These are phyloP conservation scores for Paecilomyces niveus DNA, from an alignment of 2,329 filamentous ascomycete species.

Conservation along the genomic window DNA sequence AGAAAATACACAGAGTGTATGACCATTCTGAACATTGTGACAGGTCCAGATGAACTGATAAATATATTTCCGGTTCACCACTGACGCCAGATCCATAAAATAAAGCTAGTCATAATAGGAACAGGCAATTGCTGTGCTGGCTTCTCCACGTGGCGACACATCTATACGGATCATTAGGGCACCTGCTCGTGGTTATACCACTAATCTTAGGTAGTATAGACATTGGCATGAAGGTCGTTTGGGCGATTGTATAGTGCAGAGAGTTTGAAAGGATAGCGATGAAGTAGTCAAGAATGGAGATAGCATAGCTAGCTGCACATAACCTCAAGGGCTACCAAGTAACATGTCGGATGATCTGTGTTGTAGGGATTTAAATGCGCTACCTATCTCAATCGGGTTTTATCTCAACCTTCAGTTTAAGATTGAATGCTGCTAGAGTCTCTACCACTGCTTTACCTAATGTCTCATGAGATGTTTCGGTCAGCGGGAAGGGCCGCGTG, in stretches of 20 bases:
- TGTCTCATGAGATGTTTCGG: not conserved
- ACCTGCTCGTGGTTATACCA: not conserved
- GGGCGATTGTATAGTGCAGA: too few relatives aligned
- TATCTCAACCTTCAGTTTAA: too few relatives aligned
- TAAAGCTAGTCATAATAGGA: not conserved
- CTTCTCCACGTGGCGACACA: not conserved
- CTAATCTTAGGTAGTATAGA: too few relatives aligned
- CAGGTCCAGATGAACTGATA: not conserved
- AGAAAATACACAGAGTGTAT: not conserved
- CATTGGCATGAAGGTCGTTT: too few relatives aligned
- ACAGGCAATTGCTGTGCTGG: not conserved
- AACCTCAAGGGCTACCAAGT: too few relatives aligned
- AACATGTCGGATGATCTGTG: too few relatives aligned
- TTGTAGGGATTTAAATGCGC: too few relatives aligned
- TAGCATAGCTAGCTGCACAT: not conserved
- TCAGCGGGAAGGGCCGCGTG: too few relatives aligned
- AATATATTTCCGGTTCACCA: not conserved
- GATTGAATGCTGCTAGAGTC: too few relatives aligned
- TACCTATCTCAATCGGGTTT: too few relatives aligned
- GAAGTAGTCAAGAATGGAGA: not conserved
- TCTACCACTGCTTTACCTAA: too few relatives aligned
- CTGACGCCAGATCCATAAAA: not conserved
- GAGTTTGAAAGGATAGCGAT: not conserved
- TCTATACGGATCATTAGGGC: not conserved
- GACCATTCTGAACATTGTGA: not conserved